These are phyloP conservation scores for Penicillium manginii DNA, from an alignment of 495 filamentous ascomycete species.

Conservation along the genomic window DNA sequence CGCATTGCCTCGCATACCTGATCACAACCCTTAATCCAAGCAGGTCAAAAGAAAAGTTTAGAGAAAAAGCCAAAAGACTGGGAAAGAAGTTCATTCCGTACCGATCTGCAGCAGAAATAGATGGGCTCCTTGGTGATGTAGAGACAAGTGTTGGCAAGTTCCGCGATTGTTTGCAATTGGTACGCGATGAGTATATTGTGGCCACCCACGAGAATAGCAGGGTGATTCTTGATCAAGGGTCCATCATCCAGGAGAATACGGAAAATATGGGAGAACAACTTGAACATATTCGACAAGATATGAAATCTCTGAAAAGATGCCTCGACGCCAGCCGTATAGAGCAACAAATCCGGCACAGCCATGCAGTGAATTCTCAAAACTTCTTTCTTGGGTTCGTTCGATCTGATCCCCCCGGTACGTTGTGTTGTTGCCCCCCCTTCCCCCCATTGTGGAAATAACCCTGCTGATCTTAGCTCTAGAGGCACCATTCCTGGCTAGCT, in stretches of 20 bases:
- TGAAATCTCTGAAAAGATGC: neutral
- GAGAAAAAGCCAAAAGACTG: conserved; percentile 2
- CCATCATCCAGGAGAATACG: neutral
- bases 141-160: neutral
- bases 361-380: neutral
- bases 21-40: neutral
- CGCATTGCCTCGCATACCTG: neutral
- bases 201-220: neutral
- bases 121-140: neutral
- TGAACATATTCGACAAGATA: neutral
- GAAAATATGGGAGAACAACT: neutral
- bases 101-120: neutral
- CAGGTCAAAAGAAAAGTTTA: neutral
- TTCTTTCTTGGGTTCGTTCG: neutral
- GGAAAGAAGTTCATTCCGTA: neutral
- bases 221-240: neutral
- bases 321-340: neutral
- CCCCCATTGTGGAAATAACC: neutral
- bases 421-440: neutral
- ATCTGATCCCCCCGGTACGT: neutral
- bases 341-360: neutral
- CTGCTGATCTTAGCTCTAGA: neutral
- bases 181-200: conserved; percentile 1
- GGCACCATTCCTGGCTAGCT: neutral
- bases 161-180: neutral